Evolutionary conservation across 2,329 filamentous ascomycete species (phyloP).

Genomic region (Blastomyces gilchristii): DNA sequence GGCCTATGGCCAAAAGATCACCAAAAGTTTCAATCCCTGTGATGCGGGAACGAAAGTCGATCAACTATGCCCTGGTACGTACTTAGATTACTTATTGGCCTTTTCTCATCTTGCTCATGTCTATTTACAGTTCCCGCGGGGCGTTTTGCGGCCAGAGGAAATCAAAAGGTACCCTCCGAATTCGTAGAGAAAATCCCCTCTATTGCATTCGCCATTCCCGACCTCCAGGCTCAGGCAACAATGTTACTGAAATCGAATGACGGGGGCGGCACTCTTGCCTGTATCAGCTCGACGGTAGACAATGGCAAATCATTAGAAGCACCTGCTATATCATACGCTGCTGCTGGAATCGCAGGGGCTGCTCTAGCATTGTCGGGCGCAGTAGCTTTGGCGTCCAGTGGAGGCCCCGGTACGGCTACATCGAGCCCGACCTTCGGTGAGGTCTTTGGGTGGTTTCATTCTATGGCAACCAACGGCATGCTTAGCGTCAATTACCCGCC

Average conservation of each 20-base stretch:
- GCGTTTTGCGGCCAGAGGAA: conserved; percentile 61
- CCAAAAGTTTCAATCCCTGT: conserved; percentile 76
- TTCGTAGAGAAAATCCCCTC: conserved; percentile 68
- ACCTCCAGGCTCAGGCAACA: conserved; percentile 77
- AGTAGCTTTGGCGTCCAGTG: conserved; percentile 54
- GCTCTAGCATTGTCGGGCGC: conserved; percentile 65
- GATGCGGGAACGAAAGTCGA: conserved; percentile 53
- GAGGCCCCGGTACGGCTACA: conserved; percentile 51
- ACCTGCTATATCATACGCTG: conserved; percentile 69
- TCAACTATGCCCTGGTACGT: conserved; percentile 69
- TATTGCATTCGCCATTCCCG: conserved; percentile 83
- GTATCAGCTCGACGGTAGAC: conserved; percentile 66
- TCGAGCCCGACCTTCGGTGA: conserved; percentile 77
- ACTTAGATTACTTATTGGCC: neutral
- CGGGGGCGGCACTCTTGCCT: conserved; percentile 57
- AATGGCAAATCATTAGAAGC: conserved; percentile 78
- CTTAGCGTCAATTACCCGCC: conserved; percentile 77
- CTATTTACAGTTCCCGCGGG: conserved; percentile 55
- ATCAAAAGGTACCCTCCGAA: conserved; percentile 58
- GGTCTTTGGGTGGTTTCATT: conserved; percentile 82
- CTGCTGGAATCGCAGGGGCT: conserved; percentile 74
- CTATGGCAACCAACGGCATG: conserved; percentile 93
- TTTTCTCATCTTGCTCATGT: neutral
- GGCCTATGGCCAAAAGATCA: conserved; percentile 75
- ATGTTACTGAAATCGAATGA: conserved; percentile 59